These are phyloP conservation scores for Cladophialophora carrionii DNA, from an alignment of 2,329 filamentous ascomycete genomes.

Conservation along the genomic window DNA sequence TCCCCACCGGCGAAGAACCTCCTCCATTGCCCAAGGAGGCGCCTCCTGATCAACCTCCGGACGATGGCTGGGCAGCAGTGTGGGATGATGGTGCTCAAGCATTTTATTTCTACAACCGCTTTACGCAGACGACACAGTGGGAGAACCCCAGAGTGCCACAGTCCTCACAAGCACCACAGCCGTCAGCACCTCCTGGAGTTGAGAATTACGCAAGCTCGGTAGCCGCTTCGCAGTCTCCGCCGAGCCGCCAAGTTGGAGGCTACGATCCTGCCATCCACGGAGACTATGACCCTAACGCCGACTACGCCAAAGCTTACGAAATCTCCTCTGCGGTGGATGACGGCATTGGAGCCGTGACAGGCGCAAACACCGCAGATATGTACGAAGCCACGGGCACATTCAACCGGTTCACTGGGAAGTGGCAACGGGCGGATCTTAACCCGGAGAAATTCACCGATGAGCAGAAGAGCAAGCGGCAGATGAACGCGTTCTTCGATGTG, in stretches of 20 bases:
- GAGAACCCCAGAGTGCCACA: conserved; percentile 77
- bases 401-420: conserved; percentile 86
- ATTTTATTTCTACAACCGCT: conserved; percentile 85
- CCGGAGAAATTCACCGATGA: conserved; percentile 83
- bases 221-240: conserved; percentile 44
- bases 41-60: conserved; percentile 50
- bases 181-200: conserved; percentile 38
- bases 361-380: conserved; percentile 51
- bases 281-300: conserved; percentile 93
- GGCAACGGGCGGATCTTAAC: conserved; percentile 68
- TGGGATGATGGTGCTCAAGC: conserved; percentile 71
- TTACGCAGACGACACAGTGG: conserved; percentile 76
- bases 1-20: conserved; percentile 50
- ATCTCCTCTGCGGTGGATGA: conserved; percentile 42
- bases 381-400: conserved; percentile 77
- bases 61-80: conserved; percentile 77
- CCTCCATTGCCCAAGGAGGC: conserved; percentile 59
- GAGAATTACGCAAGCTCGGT: conserved; percentile 41
- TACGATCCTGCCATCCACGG: conserved; percentile 98
- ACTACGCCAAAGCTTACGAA: conserved; percentile 73
- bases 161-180: conserved; percentile 44
- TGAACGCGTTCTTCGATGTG: conserved; percentile 95
- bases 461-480: conserved; percentile 81
- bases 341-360: conserved; percentile 42
- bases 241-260: conserved; percentile 58